phyloP scores from a whole-genome alignment of 108 stramenopile genomes.

The Cyclotella distinguenda region DNA sequence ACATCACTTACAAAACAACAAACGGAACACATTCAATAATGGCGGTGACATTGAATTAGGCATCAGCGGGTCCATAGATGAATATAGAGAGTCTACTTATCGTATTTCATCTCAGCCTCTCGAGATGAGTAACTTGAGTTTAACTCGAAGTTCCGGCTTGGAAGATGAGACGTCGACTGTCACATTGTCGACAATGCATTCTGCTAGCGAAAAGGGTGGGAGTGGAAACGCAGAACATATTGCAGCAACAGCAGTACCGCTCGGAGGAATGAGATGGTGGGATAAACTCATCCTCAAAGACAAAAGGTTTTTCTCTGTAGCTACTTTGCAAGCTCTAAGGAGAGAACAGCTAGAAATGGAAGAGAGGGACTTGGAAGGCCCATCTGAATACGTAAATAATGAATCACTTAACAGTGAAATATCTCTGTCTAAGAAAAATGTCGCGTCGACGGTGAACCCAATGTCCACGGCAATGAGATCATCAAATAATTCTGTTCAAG shows the following conservation, averaged over 20 bases:
- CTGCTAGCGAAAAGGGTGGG: conserved; percentile 14
- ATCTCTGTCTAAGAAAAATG: neutral
- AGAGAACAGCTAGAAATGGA: conserved; percentile 45
- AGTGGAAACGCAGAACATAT: neutral
- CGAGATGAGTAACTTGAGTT: conserved; percentile 1
- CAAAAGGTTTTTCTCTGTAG: conserved; percentile 44
- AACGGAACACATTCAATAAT: neutral
- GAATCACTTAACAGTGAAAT: neutral
- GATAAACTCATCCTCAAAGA: conserved; percentile 60
- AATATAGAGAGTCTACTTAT: conserved; percentile 3
- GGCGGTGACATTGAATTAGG: conserved; percentile 1
- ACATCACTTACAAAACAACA: conserved; percentile 4
- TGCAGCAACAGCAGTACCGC: conserved; percentile 7
- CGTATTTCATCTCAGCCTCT: neutral
- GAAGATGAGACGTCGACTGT: conserved; percentile 9
- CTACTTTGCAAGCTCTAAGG: conserved; percentile 32
- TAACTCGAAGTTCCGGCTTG: conserved; percentile 7
- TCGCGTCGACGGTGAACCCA: neutral
- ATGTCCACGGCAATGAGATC: neutral
- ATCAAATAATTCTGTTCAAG: neutral
- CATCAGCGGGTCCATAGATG: neutral
- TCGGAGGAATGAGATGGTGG: conserved; percentile 77
- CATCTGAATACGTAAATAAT: conserved; percentile 31
- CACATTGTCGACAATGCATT: conserved; percentile 7
- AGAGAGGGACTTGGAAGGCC: conserved; percentile 63